These are phyloP conservation scores for Paralagenidium karlingii DNA, from an alignment of 352 stramenopile species.

Conservation along the genomic window DNA sequence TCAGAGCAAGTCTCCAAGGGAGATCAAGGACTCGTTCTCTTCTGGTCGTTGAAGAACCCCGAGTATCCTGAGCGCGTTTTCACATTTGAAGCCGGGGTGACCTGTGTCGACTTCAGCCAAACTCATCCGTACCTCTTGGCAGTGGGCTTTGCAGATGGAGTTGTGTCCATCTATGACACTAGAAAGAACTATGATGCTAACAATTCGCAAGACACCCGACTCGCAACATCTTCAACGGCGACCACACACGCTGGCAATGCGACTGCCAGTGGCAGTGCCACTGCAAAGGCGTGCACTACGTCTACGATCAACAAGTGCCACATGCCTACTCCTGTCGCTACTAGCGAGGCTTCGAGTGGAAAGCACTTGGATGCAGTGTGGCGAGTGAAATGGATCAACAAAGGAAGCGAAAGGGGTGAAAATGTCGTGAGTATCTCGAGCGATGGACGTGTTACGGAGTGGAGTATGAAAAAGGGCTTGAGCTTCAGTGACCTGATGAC, in stretches of 20 bases:
- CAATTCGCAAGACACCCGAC: constrained; percentile 8
- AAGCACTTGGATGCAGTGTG: constrained; percentile 88
- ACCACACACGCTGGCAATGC: neutral
- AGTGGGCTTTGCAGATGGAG: constrained; percentile 82
- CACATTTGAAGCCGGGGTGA: constrained; percentile 57
- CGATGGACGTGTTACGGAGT: constrained; percentile 87
- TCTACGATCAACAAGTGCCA: no score
- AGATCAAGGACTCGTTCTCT: constrained; percentile 74
- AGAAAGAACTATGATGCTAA: no score
- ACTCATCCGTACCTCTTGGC: constrained; percentile 81
- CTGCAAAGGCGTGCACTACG: no score
- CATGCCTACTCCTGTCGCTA: constrained; percentile 35
- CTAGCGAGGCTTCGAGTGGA: constrained; percentile 31
- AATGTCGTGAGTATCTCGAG: constrained; percentile 85
- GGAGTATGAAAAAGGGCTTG: constrained; percentile 88
- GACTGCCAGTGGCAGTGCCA: neutral
- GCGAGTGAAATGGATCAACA: constrained; percentile 88
- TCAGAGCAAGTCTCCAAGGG: no score
- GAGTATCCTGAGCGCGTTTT: constrained; percentile 87
- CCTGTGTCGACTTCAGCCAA: constrained; percentile 83
- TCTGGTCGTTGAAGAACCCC: constrained; percentile 90
- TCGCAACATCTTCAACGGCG: no score
- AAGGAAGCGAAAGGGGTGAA: constrained; percentile 69
- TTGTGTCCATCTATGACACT: constrained; percentile 87
- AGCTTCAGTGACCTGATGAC: constrained; percentile 85